Evolutionary conservation across 2,329 filamentous ascomycete genomes (phyloP).

Genomic region (Ceratocystis smalleyi): DNA sequence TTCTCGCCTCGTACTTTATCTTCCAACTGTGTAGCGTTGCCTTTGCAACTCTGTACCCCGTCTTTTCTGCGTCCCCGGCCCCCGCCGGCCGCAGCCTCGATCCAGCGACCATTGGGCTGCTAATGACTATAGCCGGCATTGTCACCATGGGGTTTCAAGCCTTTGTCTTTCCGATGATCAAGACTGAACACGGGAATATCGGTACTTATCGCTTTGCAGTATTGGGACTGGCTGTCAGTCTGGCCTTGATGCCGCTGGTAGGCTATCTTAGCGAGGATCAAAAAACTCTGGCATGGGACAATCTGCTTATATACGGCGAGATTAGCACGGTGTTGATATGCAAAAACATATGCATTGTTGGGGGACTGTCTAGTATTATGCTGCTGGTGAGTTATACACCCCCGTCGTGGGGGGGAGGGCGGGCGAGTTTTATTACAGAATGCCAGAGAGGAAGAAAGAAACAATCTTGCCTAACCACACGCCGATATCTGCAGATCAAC

Average conservation of each 20-base stretch:
- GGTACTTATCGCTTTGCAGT: conserved; percentile 67
- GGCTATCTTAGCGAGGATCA: conserved; percentile 48
- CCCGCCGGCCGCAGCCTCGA: conserved; percentile 64
- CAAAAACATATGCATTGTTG: conserved; percentile 82
- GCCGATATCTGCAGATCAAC: conserved; percentile 6
- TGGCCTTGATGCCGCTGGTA: conserved; percentile 78
- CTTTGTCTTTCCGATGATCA: conserved; percentile 63
- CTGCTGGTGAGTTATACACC: conserved; percentile 47
- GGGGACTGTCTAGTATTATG: conserved; percentile 77
- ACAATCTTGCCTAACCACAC: neutral
- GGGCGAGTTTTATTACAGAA: neutral
- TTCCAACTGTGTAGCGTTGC: conserved; percentile 91
- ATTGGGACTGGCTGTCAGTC: conserved; percentile 64
- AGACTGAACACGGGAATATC: conserved; percentile 68
- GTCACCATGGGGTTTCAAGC: conserved; percentile 85
- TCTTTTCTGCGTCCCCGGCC: conserved; percentile 62
- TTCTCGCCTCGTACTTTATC: conserved; percentile 75
- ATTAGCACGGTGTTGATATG: conserved; percentile 66
- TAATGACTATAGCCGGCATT: conserved; percentile 66
- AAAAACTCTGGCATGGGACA: conserved; percentile 20
- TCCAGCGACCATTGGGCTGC: conserved; percentile 70
- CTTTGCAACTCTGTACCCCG: conserved; percentile 88
- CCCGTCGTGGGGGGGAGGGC: too few species aligned
- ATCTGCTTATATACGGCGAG: conserved; percentile 61
- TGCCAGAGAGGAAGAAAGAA: neutral